phyloP scores from a whole-genome alignment of 257 asterid genomes.

The Solanum bulbocastanum region DNA sequence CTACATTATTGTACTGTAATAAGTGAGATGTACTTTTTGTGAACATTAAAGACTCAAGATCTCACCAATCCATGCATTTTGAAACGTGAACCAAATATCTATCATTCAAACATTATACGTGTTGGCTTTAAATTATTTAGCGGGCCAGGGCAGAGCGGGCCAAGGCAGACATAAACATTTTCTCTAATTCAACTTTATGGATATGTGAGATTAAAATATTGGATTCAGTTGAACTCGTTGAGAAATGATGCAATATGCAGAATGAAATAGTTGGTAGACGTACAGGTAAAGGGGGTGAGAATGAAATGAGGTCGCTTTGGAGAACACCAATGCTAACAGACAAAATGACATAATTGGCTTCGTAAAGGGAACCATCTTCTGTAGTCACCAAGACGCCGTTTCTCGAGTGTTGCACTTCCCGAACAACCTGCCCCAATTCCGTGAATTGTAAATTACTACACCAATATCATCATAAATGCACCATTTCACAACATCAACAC shows the following conservation, averaged over 20 bases:
- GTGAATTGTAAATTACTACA: slow-evolving; percentile 4
- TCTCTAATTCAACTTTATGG: neutral
- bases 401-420: slow-evolving; percentile 82
- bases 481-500: slow-evolving; percentile 2
- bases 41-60: slow-evolving; percentile 3
- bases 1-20: neutral
- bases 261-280: slow-evolving; percentile 1
- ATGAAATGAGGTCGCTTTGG: slow-evolving; percentile 68
- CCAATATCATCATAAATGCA: slow-evolving; percentile 11
- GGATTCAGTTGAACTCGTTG: neutral
- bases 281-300: slow-evolving; percentile 76
- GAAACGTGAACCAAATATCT: neutral
- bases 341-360: slow-evolving; percentile 75
- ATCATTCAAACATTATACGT: neutral
- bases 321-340: slow-evolving; percentile 93
- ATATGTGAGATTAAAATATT: neutral
- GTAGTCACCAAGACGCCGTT: slow-evolving; percentile 66
- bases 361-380: slow-evolving; percentile 80
- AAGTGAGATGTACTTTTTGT: neutral
- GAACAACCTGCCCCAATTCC: slow-evolving; percentile 62
- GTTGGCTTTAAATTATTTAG: neutral
- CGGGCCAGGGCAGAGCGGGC: neutral
- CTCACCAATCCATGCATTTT: neutral
- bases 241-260: neutral
- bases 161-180: neutral